Base-by-base conservation (phyloP, 257 asterid genomes). In the Solanum gracilifrons region DNA sequence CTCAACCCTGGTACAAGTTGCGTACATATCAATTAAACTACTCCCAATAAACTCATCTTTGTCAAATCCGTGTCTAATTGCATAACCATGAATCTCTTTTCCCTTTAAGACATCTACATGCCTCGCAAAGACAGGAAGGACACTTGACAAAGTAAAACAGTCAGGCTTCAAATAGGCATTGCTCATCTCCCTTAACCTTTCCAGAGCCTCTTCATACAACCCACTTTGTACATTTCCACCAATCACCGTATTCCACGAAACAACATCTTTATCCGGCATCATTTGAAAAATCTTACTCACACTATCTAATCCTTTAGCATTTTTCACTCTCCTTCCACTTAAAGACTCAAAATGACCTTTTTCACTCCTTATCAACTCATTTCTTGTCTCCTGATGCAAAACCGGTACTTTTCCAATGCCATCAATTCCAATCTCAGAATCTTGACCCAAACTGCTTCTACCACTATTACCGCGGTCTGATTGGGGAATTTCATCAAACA, bases 21-120 rank as follows among this genome's bases (percentile, higher is more conserved):
- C 98, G 31, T 97, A 97, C 98, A 97, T 94, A 88, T 95, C 99
- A 43, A 94, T 93, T 95, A 97, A 95, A 88, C 98, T 93, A 83
- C 99, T 97, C 35, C 92, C 94, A 7, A 95, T 89, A 85, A 90
- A 97, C 32, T 92, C 90, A 86, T 97, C 98, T 72, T 85, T 90
- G 80, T 92, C 98, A 80, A 91, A 91, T 71, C 94, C 92, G 68
- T 94, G 96, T 75, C 98, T 89, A 66, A 92, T 87, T 21, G 94
- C 91, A 88, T 93, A 97, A 32, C 98, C 96, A 87, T 97, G 99
- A 87, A 97, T 90, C 91, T 95, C 99, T 91, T 93, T 95, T 69
- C 98, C 99, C 89, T 93, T 97, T 91, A 87, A 72, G 71, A 92
- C 89, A 86, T 95, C 92, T 11, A 89, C 94, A 77, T 88, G 58